phyloP scores from a whole-genome alignment of 2,329 filamentous ascomycete species.

The Diaporthe ilicicola region DNA sequence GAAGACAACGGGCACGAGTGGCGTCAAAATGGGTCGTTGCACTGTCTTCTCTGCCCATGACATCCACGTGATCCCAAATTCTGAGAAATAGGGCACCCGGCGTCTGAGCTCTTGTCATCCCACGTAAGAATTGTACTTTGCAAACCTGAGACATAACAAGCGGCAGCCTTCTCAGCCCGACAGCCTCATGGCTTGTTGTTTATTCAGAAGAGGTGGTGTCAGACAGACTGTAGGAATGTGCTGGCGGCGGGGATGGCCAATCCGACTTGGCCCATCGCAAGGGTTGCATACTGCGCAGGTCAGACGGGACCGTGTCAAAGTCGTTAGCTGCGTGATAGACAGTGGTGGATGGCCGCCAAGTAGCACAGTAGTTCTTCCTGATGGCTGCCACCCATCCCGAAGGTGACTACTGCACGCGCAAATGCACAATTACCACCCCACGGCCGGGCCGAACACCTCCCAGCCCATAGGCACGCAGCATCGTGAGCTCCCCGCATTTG shows the following conservation, averaged over 20 bases:
- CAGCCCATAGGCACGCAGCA: constrained; percentile 3
- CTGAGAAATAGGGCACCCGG: background rate
- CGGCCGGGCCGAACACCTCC: constrained; percentile 9
- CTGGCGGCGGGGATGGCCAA: background rate
- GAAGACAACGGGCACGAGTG: background rate
- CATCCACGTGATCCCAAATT: background rate
- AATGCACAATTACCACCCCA: background rate
- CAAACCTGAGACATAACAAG: background rate
- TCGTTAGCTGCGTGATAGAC: constrained; percentile 4
- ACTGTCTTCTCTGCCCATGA: background rate
- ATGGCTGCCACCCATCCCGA: background rate
- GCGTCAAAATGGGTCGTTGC: background rate
- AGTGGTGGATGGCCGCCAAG: background rate
- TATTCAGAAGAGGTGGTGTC: background rate
- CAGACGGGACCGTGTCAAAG: background rate
- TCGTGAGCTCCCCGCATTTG: constrained; percentile 18
- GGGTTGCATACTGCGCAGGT: background rate
- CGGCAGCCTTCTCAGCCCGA: background rate
- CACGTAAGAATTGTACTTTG: background rate
- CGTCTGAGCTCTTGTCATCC: background rate
- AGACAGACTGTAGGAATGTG: background rate
- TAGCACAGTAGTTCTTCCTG: background rate
- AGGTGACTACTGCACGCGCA: background rate
- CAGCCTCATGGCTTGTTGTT: background rate
- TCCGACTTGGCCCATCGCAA: background rate